phyloP scores from a whole-genome alignment of 768 basidiomycete species.

The Mrakia gelida region DNA sequence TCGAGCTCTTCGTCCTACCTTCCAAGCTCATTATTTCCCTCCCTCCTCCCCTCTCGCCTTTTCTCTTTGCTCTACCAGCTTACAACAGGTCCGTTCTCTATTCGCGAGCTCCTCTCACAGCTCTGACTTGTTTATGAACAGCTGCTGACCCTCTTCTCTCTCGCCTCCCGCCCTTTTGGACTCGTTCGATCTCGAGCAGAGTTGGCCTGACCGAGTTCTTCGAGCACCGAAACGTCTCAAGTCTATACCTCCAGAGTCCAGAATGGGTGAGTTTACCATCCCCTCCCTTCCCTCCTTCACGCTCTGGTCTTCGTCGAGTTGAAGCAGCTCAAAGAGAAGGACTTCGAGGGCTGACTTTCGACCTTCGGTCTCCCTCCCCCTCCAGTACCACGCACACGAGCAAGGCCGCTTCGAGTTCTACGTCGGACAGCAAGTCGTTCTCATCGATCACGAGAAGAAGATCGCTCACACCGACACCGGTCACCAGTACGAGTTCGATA shows the following conservation, averaged over 20 bases:
- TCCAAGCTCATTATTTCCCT: too few relatives aligned
- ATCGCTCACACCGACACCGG: conserved; percentile 53
- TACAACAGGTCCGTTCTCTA: too few relatives aligned
- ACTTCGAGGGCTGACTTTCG: neutral
- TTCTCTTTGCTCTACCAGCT: neutral
- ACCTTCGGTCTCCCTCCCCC: conserved; percentile 53
- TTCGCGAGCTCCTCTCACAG: too few relatives aligned
- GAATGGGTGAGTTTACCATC: conserved; percentile 19
- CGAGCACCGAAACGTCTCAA: conserved; percentile 11
- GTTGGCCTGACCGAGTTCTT: conserved; percentile 35
- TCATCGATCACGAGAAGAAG: conserved; percentile 41
- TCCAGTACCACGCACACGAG: conserved; percentile 57
- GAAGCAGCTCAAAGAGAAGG: too few relatives aligned
- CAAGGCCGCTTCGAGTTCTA: conserved; percentile 52
- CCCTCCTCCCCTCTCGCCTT: neutral
- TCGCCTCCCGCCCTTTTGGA: too few relatives aligned
- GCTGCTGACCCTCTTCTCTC: too few relatives aligned
- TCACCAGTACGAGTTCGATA: conserved; percentile 54
- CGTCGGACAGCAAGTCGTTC: conserved; percentile 41
- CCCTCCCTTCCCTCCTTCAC: conserved; percentile 49
- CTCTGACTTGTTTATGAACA: too few relatives aligned
- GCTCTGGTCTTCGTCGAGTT: conserved; percentile 47
- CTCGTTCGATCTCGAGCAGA: conserved; percentile 32
- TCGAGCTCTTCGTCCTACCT: neutral
- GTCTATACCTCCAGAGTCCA: neutral